Conservation (phyloP, 2,329 filamentous ascomycete genomes). For the Gaeumannomyces sp. region DNA sequence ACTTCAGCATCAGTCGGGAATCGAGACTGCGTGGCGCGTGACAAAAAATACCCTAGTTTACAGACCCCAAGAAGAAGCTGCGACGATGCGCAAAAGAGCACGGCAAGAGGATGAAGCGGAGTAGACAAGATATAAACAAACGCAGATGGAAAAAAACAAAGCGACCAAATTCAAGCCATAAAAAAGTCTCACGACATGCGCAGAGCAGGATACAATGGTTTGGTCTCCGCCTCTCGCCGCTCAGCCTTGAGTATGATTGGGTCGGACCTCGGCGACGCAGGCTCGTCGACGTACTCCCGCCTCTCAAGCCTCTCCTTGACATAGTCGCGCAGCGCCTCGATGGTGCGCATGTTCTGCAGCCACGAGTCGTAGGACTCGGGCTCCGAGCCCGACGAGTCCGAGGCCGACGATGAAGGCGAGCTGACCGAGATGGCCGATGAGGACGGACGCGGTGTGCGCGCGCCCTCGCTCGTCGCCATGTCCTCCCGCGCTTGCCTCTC, state of each 20-base stretch:
- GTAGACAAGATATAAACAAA: background rate
- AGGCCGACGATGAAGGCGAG: constrained; percentile 51
- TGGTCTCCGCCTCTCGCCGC: constrained; percentile 5
- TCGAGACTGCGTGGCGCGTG: background rate
- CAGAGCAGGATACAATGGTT: constrained; percentile 13
- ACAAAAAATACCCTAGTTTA: constrained; percentile 5
- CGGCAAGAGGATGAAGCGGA: background rate
- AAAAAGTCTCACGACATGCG: constrained; percentile 4
- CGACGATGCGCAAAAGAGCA: background rate
- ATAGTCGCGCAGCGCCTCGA: constrained; percentile 55
- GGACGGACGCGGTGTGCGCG: constrained; percentile 39
- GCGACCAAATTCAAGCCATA: background rate
- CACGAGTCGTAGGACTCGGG: constrained; percentile 58
- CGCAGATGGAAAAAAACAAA: background rate
- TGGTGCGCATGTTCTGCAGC: constrained; percentile 60
- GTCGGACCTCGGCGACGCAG: constrained; percentile 24
- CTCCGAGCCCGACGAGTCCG: constrained; percentile 47
- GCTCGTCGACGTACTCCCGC: constrained; percentile 43
- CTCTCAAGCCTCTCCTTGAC: constrained; percentile 51
- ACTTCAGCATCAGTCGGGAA: background rate
- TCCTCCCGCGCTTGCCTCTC: constrained; percentile 18
- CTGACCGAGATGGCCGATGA: constrained; percentile 37
- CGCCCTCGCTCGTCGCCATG: constrained; percentile 23
- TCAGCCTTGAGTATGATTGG: constrained; percentile 24
- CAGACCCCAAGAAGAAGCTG: background rate